Evolutionary conservation across 108 stramenopile genomes (phyloP).

Genomic region (Discostella stelligeroides): DNA sequence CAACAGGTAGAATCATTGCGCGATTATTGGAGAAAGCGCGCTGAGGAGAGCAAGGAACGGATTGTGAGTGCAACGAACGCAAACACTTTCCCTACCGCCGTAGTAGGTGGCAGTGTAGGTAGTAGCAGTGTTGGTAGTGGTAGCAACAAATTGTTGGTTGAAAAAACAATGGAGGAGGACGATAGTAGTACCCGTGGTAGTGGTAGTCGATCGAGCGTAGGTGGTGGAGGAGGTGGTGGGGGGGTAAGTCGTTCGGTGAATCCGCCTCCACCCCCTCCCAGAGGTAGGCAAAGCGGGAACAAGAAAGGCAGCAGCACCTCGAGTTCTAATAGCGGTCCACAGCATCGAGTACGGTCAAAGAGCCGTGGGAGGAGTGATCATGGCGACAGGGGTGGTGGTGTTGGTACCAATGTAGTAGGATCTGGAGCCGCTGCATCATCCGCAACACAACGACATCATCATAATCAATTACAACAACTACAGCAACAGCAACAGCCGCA

Average conservation of each 20-base stretch:
- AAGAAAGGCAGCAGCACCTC: not conserved
- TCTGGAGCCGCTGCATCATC: not conserved
- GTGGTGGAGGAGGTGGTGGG: too few species aligned
- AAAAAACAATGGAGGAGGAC: too few species aligned
- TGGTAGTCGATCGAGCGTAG: too few species aligned
- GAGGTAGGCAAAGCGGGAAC: not conserved
- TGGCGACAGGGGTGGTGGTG: not conserved
- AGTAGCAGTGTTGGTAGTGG: too few species aligned
- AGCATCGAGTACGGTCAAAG: constrained; percentile 20
- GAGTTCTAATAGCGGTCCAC: not conserved
- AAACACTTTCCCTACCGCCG: too few species aligned
- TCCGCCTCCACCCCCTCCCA: not conserved
- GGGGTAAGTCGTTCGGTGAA: not conserved
- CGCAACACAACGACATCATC: not conserved
- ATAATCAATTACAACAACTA: not conserved
- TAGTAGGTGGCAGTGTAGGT: too few species aligned
- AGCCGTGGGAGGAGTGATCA: constrained; percentile 19
- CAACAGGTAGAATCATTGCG: constrained; percentile 20
- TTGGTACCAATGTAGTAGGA: not conserved
- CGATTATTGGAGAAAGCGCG: constrained; percentile 40
- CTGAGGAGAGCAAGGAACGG: constrained; percentile 35
- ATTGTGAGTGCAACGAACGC: not conserved
- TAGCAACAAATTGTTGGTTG: too few species aligned
- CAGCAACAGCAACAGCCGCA: not conserved
- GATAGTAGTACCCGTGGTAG: too few species aligned